Conservation (phyloP, 202 grass and related monocot species). For the Schoenoplectus triqueter region DNA sequence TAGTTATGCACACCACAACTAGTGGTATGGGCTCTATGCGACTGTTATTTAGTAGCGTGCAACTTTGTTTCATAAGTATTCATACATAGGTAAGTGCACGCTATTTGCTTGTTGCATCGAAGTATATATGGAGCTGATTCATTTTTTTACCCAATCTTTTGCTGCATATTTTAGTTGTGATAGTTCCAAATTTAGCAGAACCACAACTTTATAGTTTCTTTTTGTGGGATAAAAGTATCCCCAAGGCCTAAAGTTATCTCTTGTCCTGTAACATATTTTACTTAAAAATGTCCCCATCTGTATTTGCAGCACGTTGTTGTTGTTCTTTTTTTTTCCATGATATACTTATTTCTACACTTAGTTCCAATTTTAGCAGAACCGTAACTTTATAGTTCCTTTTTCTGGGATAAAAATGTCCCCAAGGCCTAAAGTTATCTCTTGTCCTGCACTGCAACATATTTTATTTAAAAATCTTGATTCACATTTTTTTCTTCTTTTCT, state of each 20-base stretch:
- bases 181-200: neutral
- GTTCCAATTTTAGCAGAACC: neutral
- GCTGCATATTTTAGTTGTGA: no score
- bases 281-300: constrained; percentile 34
- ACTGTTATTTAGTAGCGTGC: no score
- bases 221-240: neutral
- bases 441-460: constrained; percentile 16
- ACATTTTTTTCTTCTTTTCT: neutral
- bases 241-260: constrained; percentile 3
- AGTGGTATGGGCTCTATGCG: no score
- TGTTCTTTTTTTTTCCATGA: neutral
- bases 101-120: no score
- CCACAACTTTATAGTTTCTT: neutral
- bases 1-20: no score
- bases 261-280: constrained; percentile 30
- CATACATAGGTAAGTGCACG: no score
- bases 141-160: no score
- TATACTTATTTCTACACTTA: neutral
- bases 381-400: neutral
- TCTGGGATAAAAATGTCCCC: neutral
- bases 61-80: no score
- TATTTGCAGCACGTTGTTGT: neutral
- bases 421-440: constrained; percentile 14
- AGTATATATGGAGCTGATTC: no score
- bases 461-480: constrained; percentile 34